Conservation (phyloP, 1,284 basidiomycete species). For the Cutaneotrichosporon cavernicola region DNA sequence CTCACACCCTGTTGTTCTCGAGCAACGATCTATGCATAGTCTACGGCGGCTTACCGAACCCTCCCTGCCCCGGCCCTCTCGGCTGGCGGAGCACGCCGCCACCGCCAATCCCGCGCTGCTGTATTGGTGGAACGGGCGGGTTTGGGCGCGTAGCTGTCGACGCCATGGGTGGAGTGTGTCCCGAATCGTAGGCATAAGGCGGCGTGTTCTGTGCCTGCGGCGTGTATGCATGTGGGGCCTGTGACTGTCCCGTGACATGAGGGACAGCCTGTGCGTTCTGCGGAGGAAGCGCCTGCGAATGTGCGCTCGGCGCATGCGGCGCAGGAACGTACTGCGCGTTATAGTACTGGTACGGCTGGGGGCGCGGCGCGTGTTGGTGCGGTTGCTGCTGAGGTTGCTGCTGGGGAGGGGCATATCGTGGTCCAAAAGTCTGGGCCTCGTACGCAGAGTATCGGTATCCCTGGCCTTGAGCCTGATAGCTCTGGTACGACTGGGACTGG, state of each 20-base stretch:
- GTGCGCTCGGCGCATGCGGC: neutral
- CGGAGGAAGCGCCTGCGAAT: neutral
- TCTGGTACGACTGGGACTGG: neutral
- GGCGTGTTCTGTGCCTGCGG: neutral
- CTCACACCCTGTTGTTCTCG: neutral
- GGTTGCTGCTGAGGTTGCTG: no score
- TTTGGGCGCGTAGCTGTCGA: neutral
- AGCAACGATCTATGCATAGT: neutral
- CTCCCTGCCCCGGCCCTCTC: neutral
- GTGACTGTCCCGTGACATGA: no score
- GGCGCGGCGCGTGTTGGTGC: neutral
- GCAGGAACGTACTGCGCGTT: neutral
- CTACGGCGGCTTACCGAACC: neutral
- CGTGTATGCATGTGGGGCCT: neutral
- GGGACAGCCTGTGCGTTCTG: no score
- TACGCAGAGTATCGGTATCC: neutral
- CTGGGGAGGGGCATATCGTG: neutral
- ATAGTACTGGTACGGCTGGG: neutral
- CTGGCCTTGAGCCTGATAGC: neutral
- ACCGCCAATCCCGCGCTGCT: neutral
- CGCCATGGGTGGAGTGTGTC: neutral
- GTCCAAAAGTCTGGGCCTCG: neutral
- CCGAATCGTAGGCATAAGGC: neutral
- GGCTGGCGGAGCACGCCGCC: slow-evolving; percentile 1
- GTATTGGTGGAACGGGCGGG: neutral